Base-by-base conservation (phyloP, 495 filamentous ascomycete species). In the Aspergillus ostianus region DNA sequence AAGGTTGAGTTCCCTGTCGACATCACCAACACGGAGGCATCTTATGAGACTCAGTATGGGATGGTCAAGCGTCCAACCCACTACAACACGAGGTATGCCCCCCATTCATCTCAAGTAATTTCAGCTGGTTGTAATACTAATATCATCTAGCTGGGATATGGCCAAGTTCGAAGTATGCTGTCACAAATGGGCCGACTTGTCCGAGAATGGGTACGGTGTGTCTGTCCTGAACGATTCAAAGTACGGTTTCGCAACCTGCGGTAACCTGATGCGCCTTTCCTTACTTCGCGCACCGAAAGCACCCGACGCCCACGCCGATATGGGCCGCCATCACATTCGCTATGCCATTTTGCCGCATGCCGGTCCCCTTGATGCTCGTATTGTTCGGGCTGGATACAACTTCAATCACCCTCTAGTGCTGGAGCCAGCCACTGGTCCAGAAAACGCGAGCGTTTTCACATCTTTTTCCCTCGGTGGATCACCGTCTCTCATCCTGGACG, bases 1-100 rank as follows among this genome's bases (percentile, higher is more conserved):
- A 98, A 98, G 80, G 93, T 98, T 55, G 94, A 98, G 73, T 98
- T 98, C 75, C 94, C 94, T 0, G 93, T 97, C 45, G 91, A 96
- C 72, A 80, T 98, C 54, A 81, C 85, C 60, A 96, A 93, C 70
- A 96, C 91, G 0, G 91, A 96, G 71, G 93, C 93, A 12, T 90
- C 87, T n/a, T 97, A 97, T 67, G 94, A 97, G 69, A 96, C 92
- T 26, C 91, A 96, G 68, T 98, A 90, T 65, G 95, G 94, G 62
- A 84, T 97, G 57, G 83, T 95, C 61, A 82, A 82, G 61, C 86
- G 94, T 46, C 92, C 94, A 9, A 98, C 94, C 0, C 94, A 96
- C 77, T 96, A 94, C 79, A 96, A 97, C 74, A 96, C 92, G 19
- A 84, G 77, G 81, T 84, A 77, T 72, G 70, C 76, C 8, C 46